Percentiles rank a stretch among this genome's conserved stretches.
Conservation (phyloP, 306 rosid species). For the Vachellia collinsii region DNA sequence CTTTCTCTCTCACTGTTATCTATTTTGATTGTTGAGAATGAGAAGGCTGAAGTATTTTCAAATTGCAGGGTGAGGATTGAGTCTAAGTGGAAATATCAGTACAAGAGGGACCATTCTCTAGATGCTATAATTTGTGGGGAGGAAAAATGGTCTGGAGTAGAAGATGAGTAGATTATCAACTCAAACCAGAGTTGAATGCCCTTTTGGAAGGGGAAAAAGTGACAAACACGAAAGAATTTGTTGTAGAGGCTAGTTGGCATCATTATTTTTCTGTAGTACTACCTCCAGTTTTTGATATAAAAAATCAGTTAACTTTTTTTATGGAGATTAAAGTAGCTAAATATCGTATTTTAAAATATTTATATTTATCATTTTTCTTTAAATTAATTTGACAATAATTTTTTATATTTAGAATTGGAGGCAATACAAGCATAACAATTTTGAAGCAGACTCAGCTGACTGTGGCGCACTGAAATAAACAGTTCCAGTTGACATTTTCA, state of each 20-base stretch:
- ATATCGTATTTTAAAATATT: too few species aligned
- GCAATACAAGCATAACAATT: neutral
- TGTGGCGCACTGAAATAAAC: conserved; percentile 9
- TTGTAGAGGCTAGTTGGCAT: neutral
- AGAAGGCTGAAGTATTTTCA: neutral
- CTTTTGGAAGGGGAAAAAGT: conserved; percentile 29
- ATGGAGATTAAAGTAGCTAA: too few species aligned
- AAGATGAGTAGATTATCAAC: conserved; percentile 45
- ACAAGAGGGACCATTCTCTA: neutral
- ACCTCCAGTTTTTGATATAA: too few species aligned
- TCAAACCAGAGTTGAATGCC: conserved; percentile 20
- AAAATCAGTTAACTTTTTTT: too few species aligned
- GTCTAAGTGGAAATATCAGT: conserved; percentile 16
- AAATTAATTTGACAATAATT: too few species aligned
- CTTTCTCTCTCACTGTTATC: too few species aligned
- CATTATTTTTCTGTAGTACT: neutral
- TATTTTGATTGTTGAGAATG: too few species aligned
- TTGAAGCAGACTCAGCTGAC: conserved; percentile 9
- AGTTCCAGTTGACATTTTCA: conserved; percentile 31
- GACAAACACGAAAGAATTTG: conserved; percentile 7
- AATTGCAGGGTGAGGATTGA: neutral
- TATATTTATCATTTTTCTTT: too few species aligned
- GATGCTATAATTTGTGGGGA: conserved; percentile 33
- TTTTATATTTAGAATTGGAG: too few species aligned
- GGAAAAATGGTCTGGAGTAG: neutral